These are phyloP conservation scores for Zizania latifolia DNA, from an alignment of 176 grass and related monocot species.

Conservation along the genomic window DNA sequence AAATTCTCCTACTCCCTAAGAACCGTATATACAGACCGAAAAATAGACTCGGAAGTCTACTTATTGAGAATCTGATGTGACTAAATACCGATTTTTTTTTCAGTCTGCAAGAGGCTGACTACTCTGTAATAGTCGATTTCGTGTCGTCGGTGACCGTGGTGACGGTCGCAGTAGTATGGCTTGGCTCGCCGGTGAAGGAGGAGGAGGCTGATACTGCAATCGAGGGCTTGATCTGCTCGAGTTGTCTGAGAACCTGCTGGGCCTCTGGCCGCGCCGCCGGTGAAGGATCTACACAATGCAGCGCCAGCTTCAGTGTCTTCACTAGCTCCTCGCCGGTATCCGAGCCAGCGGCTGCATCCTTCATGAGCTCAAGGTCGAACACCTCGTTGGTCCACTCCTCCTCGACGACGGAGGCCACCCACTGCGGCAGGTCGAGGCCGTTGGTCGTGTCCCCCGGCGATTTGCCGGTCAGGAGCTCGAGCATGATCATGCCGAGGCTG, in stretches of 20 bases:
- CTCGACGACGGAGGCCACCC: slow-evolving; percentile 80
- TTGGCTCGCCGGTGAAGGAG: slow-evolving; percentile 51
- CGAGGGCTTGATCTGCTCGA: slow-evolving; percentile 85
- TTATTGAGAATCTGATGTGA: slow-evolving; percentile 44
- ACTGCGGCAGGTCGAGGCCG: slow-evolving; percentile 84
- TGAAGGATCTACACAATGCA: slow-evolving; percentile 87
- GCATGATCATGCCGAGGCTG: slow-evolving; percentile 82
- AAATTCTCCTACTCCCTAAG: slow-evolving; percentile 40
- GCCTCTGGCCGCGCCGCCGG: slow-evolving; percentile 64
- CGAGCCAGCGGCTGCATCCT: slow-evolving; percentile 48
- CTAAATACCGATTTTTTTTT: slow-evolving; percentile 20
- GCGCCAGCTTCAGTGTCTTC: slow-evolving; percentile 66
- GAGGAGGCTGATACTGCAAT: slow-evolving; percentile 39
- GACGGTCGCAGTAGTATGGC: slow-evolving; percentile 38
- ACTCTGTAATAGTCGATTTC: slow-evolving; percentile 42
- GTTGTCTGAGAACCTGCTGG: slow-evolving; percentile 64
- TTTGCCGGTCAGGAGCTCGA: slow-evolving; percentile 91
- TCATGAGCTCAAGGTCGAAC: slow-evolving; percentile 90
- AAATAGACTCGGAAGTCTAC: slow-evolving; percentile 51
- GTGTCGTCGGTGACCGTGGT: slow-evolving; percentile 43
- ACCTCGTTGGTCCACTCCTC: slow-evolving; percentile 98
- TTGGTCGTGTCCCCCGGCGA: slow-evolving; percentile 72
- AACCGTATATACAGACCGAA: slow-evolving; percentile 60
- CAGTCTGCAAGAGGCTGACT: slow-evolving; percentile 48
- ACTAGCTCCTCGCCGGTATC: slow-evolving; percentile 77